Conservation (phyloP, 768 basidiomycete species). For the Collybia sordida region DNA sequence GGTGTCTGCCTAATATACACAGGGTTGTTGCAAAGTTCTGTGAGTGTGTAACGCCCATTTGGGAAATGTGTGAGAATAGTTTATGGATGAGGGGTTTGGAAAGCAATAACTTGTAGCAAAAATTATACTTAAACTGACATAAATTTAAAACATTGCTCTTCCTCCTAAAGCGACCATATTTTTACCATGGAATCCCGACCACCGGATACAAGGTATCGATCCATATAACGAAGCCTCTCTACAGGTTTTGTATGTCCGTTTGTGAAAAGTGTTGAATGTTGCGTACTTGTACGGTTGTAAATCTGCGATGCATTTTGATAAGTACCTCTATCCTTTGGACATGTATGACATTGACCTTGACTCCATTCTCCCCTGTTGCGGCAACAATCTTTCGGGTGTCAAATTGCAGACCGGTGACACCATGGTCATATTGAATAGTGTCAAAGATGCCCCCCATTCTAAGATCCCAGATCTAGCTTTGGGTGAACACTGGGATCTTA, state of each 20-base stretch:
- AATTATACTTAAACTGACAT: no score
- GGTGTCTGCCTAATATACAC: no score
- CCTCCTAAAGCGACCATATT: conserved; percentile 86
- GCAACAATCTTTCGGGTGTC: conserved; percentile 92
- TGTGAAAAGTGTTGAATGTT: conserved; percentile 78
- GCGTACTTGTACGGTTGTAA: conserved; percentile 92
- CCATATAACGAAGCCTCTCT: conserved; percentile 91
- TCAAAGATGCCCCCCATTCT: conserved; percentile 87
- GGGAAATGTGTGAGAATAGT: no score
- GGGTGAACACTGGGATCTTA: conserved; percentile 3
- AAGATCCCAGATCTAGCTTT: conserved; percentile 90
- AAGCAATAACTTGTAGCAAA: no score
- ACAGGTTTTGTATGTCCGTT: conserved; percentile 95
- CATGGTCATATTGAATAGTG: conserved; percentile 87
- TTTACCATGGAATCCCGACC: conserved; percentile 85
- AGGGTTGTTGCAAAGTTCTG: no score
- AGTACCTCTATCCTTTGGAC: conserved; percentile 1
- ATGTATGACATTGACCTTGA: conserved; percentile 57
- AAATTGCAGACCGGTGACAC: conserved; percentile 90
- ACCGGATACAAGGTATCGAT: conserved; percentile 90
- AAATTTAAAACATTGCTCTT: neutral
- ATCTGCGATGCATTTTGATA: conserved; percentile 46
- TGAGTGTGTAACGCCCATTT: no score
- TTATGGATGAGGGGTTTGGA: no score
- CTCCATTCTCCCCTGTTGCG: conserved; percentile 89